Evolutionary conservation across 1,284 basidiomycete species (phyloP).

Genomic region (Rhodotorula glutinis): DNA sequence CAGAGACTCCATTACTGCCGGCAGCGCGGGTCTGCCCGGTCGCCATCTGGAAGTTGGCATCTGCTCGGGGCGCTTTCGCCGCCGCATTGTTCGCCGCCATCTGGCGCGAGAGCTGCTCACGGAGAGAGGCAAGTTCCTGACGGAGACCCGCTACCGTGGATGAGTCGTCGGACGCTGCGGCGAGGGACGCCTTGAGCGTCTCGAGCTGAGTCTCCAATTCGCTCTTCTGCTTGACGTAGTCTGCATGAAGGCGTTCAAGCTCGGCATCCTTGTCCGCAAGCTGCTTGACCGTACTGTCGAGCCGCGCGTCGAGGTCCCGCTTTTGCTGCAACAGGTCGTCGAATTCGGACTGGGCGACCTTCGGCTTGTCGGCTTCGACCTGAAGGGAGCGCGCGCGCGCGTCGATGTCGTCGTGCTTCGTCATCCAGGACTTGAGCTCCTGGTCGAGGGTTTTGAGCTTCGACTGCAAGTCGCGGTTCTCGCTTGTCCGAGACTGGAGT

Average conservation of each 20-base stretch:
- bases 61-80: conserved; percentile 50
- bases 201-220: conserved; percentile 79
- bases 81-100: conserved; percentile 67
- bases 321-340: conserved; percentile 76
- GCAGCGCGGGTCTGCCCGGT: conserved; percentile 50
- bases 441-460: conserved; percentile 76
- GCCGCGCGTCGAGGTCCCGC: conserved; percentile 71
- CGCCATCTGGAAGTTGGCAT: conserved; percentile 53
- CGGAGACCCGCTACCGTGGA: conserved; percentile 79
- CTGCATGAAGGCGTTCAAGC: conserved; percentile 75
- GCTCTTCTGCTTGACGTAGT: conserved; percentile 67
- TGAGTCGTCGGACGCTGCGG: conserved; percentile 45
- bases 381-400: conserved; percentile 70
- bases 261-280: conserved; percentile 78
- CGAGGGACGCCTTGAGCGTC: conserved; percentile 50
- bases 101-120: conserved; percentile 91
- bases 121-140: conserved; percentile 82
- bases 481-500: conserved; percentile 85
- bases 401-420: conserved; percentile 86
- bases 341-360: conserved; percentile 68
- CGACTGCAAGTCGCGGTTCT: conserved; percentile 81
- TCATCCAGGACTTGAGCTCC: conserved; percentile 78
- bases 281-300: conserved; percentile 73
- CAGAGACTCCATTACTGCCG: background rate
- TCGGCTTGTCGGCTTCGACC: conserved; percentile 65